Percentiles rank a stretch among this genome's conserved stretches.
Evolutionary conservation across 2,329 filamentous ascomycete species (phyloP).

Genomic region (Knufia fluminis): DNA sequence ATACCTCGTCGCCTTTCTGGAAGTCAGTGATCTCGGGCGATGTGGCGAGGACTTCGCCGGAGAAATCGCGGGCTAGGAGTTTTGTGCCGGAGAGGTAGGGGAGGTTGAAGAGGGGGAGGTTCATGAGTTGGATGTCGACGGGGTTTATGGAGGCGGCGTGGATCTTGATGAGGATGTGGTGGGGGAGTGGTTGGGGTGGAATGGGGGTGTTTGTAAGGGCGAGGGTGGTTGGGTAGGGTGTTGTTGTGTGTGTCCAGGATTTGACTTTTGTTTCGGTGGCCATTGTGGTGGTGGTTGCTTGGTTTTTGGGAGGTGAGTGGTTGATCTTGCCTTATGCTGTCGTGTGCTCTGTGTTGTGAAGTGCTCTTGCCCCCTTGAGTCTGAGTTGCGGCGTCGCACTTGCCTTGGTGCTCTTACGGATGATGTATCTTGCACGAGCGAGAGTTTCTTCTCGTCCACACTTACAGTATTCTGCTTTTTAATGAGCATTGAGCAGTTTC

Average conservation of each 20-base stretch:
- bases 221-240: conserved; percentile 15
- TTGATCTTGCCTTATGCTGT: too few species aligned
- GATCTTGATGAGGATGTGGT: conserved; percentile 12
- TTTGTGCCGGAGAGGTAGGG: conserved; percentile 14
- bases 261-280: conserved; percentile 10
- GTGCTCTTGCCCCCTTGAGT: too few species aligned
- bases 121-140: conserved; percentile 18
- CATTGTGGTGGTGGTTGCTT: conserved; percentile 5
- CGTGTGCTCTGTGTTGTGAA: too few species aligned
- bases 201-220: conserved; percentile 10
- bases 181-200: conserved; percentile 10
- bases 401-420: too few species aligned
- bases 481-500: too few species aligned
- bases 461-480: too few species aligned
- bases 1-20: conserved; percentile 14
- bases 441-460: too few species aligned
- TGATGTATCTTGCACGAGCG: too few species aligned
- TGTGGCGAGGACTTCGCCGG: conserved; percentile 13
- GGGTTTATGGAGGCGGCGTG: conserved; percentile 15
- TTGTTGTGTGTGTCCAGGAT: conserved; percentile 14
- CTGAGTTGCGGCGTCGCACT: too few species aligned
- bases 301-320: too few species aligned
- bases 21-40: conserved; percentile 9
- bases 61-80: conserved; percentile 14
- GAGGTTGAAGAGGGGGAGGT: conserved; percentile 14